Conservation (phyloP, 345 rosid genomes). For the Hibiscus syriacus region DNA sequence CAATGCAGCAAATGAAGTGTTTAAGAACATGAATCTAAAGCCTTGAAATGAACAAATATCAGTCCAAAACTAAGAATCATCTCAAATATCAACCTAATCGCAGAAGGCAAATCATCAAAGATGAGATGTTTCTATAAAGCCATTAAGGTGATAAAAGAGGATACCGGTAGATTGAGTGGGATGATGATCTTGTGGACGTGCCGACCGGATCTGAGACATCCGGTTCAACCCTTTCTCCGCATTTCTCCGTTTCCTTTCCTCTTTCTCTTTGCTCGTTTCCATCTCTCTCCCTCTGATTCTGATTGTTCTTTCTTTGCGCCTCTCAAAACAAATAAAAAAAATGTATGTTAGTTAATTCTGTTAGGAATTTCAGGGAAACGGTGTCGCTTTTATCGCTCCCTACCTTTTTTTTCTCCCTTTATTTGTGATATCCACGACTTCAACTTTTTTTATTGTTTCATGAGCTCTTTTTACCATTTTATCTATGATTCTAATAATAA, state of each 20-base stretch:
- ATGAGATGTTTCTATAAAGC: too few species aligned
- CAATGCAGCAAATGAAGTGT: too few species aligned
- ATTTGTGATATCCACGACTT: neutral
- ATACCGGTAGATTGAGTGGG: neutral
- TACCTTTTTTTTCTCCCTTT: neutral
- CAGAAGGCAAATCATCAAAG: too few species aligned
- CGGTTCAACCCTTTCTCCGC: too few species aligned
- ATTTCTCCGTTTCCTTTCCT: slow-evolving; percentile 1
- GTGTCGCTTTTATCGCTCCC: neutral
- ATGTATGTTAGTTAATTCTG: neutral
- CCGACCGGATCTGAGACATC: neutral
- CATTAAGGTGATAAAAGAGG: neutral
- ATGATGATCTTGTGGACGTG: neutral
- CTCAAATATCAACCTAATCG: too few species aligned
- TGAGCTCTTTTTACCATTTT: too few species aligned
- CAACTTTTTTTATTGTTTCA: too few species aligned
- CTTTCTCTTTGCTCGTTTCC: neutral
- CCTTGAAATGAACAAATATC: too few species aligned
- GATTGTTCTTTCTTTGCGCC: neutral
- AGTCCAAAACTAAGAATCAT: too few species aligned
- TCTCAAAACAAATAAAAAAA: neutral
- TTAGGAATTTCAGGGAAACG: neutral
- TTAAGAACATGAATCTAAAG: neutral
- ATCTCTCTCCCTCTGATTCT: neutral
- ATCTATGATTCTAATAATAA: too few species aligned